phyloP scores from a whole-genome alignment of 345 rosid genomes.

The Salix arbutifolia region DNA sequence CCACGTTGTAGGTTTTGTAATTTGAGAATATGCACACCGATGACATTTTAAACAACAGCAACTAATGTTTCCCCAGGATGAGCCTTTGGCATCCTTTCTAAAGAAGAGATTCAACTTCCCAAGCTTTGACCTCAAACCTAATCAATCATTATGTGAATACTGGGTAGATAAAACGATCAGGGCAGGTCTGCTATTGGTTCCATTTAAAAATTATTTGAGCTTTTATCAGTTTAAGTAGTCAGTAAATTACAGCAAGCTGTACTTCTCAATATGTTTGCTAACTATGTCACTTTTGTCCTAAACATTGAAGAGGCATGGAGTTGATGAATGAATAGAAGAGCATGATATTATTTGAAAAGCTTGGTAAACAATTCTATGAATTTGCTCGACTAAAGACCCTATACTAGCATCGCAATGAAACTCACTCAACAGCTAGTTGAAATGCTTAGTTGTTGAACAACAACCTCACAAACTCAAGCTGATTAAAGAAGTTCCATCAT shows the following conservation, averaged over 20 bases:
- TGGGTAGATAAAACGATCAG: neutral
- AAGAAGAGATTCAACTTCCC: neutral
- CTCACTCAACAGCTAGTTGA: neutral
- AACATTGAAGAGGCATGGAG: neutral
- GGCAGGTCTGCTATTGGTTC: neutral
- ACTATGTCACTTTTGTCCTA: neutral
- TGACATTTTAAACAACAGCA: neutral
- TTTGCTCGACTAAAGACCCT: neutral
- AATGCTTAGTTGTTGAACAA: neutral
- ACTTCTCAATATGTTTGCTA: neutral
- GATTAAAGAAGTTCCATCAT: neutral
- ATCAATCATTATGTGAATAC: neutral
- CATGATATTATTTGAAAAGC: neutral
- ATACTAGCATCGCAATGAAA: neutral
- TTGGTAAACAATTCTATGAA: neutral
- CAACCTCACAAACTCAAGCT: neutral
- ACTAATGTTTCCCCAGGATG: neutral
- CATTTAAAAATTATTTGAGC: neutral
- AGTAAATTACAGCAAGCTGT: neutral
- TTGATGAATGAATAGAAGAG: neutral
- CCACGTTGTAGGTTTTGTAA: neutral
- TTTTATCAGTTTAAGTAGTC: neutral
- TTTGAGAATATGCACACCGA: neutral
- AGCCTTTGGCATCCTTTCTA: neutral
- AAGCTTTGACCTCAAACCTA: neutral